Conservation (phyloP, 2,329 filamentous ascomycete species). For the Aspergillus sp. region DNA sequence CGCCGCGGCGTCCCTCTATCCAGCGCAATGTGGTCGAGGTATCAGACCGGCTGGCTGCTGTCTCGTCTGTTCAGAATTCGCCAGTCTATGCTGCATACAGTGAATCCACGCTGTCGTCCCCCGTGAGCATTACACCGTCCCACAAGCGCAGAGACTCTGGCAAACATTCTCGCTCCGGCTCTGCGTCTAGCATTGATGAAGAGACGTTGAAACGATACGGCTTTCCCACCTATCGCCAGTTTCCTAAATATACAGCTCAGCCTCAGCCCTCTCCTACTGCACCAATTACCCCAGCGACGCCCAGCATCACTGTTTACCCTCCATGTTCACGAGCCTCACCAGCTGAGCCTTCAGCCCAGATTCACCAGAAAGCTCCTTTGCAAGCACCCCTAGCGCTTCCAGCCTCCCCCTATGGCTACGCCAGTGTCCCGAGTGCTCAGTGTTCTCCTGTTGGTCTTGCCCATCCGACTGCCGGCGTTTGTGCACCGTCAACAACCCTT, state of each 20-base stretch:
- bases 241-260: slow-evolving; percentile 62
- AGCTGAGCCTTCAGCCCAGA: slow-evolving; percentile 47
- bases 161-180: slow-evolving; percentile 62
- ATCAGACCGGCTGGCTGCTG: slow-evolving; percentile 48
- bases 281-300: slow-evolving; percentile 44
- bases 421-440: slow-evolving; percentile 30
- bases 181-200: slow-evolving; percentile 70
- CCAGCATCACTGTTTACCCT: slow-evolving; percentile 43
- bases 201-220: slow-evolving; percentile 70
- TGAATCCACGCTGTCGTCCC: slow-evolving; percentile 64
- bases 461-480: slow-evolving; percentile 32
- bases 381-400: slow-evolving; percentile 36
- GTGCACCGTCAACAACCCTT: slow-evolving; percentile 65
- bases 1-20: slow-evolving; percentile 47
- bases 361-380: slow-evolving; percentile 39
- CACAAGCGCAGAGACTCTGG: slow-evolving; percentile 45
- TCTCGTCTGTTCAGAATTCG: slow-evolving; percentile 53
- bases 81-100: slow-evolving; percentile 33
- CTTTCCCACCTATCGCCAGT: slow-evolving; percentile 82
- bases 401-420: slow-evolving; percentile 33
- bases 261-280: slow-evolving; percentile 46
- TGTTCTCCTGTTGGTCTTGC: slow-evolving; percentile 30
- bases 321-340: slow-evolving; percentile 36
- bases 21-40: slow-evolving; percentile 53
- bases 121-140: slow-evolving; percentile 59